Base-by-base conservation (phyloP, 495 filamentous ascomycete genomes). In the Aspergillus funiculosus region DNA sequence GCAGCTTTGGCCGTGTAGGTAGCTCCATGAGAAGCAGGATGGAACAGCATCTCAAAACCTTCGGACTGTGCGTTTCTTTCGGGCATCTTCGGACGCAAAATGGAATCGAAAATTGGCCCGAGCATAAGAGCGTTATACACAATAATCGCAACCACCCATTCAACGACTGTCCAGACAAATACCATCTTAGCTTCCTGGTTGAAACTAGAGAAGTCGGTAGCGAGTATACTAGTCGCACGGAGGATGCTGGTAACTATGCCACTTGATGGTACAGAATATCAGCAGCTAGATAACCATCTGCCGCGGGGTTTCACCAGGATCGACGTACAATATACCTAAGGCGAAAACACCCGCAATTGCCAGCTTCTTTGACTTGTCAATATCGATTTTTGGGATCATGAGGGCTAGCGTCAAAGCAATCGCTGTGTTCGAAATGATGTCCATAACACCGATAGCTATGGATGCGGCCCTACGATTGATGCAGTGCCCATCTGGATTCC, bases 121-220 rank as follows among this genome's bases (percentile, higher is more conserved):
- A 46, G 32, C 14, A 28, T 13, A 13, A 19, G 25, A 15, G 32
- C 32, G 19, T 30, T 46, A 26, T 14, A 34, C 10, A 38, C 32
- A 3, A 46, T 46, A 17, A 46, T 46, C 6, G 34, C 43, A 1
- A 28, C 14, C 14, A 34, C 20, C 43, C 32, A 46, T 20, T 46
- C 43, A 6, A 46, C 43, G 4, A 26, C 39, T 1, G 25, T 38
- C 43, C 43, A 46, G 14, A 46, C 29, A 5, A 37, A 17, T 6
- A 46, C 20, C 32, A 46, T 46, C 29, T 46, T 46, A 34, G 32
- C 32, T 18, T 7, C 19, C 11, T 29, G 31, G 11, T 38, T 30
- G 14, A 38, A 37, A 11, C 13, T 19, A 25, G 5, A 9, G 14
- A 38, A 35, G 11, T 38, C 32, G 32, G 24, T 21, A 19, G n/a